Evolutionary conservation across 192 early-diverging fungal genomes (phyloP), one percentile per base, ranked within the genome.

Genomic region (Linnemannia zychae): DNA sequence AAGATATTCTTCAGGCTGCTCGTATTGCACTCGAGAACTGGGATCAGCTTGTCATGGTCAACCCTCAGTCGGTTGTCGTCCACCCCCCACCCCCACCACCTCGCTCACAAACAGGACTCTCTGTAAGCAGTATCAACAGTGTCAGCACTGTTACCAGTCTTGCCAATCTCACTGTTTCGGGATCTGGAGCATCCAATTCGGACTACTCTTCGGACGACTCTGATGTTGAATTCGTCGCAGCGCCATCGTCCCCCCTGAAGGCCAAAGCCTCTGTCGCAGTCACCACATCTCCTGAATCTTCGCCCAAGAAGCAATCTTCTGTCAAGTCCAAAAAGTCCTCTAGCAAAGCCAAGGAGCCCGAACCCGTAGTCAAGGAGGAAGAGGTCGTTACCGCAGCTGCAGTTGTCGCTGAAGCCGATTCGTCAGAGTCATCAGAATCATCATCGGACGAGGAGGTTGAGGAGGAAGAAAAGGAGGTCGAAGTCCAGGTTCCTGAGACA

Each of bases 1-100:
- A 85, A 48, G 83, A 85, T 60, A 76, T 85, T 47, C 83, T 85
- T 44, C 78, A 79, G 57, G 34, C 83, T 5, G 83, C 83, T 6
- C 68, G 83, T 36, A 79, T 85, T n/a, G 37, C 77, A 15, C 74
- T 85, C 6, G 83, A 85, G 31, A 78, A 78, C 53, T 85, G 83
- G 83, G 83, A 85, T 24, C 46, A 79, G n/a, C 34, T 79, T 16
- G 50, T 79, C n/a, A 76, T 85, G 77, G 78, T 79, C 57, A 24
- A 76, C 38, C 78, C 77, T 44, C 24, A 71, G 7, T 66, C 83
- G 4, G 63, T 85, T 12, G 83, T 85, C 37, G 77, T 85, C 4
- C 83, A 79, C 38, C 77, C 83, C n/a, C 83, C 83, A 28, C 77
- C 82, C 34, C 28, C 77, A 28, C 67, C 74, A 24, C 70, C 80